Conservation (phyloP, 345 rosid genomes). For the Brassica carinata region DNA sequence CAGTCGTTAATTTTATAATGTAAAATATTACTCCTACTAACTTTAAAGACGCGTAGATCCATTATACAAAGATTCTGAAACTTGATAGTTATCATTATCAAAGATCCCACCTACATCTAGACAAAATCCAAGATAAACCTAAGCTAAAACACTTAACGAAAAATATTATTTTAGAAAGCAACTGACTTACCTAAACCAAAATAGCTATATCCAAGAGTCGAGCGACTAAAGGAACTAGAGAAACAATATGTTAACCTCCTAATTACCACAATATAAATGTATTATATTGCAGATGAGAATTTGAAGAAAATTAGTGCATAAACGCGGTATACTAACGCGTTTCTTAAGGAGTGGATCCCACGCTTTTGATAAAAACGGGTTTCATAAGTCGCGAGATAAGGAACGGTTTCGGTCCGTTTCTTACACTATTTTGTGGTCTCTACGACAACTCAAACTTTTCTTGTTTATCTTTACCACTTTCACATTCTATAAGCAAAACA, state of each 20-base stretch:
- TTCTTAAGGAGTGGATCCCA: too few relatives aligned
- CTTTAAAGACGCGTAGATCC: constrained; percentile 18
- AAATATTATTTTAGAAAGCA: neutral
- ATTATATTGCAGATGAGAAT: neutral
- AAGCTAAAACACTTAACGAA: neutral
- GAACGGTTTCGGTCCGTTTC: too few relatives aligned
- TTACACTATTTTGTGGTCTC: too few relatives aligned
- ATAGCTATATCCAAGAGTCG: neutral
- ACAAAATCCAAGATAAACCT: constrained; percentile 15
- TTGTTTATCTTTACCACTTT: constrained; percentile 12
- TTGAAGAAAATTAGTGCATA: neutral
- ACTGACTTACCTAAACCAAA: neutral
- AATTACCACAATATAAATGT: neutral
- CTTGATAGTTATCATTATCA: constrained; percentile 19
- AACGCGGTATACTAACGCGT: too few relatives aligned
- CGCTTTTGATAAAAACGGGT: too few relatives aligned
- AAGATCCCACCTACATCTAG: constrained; percentile 32
- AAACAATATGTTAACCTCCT: neutral
- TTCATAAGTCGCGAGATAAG: too few relatives aligned
- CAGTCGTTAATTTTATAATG: constrained; percentile 11
- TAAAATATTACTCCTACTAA: neutral
- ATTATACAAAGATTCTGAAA: constrained; percentile 28
- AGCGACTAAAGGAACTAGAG: neutral
- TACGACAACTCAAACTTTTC: too few relatives aligned
- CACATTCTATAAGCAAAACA: neutral